A percentile compares a stretch with the other conserved stretches of the same genome.
These are phyloP conservation scores for Fusarium clavum DNA, from an alignment of 2,329 filamentous ascomycete species.

Conservation along the genomic window DNA sequence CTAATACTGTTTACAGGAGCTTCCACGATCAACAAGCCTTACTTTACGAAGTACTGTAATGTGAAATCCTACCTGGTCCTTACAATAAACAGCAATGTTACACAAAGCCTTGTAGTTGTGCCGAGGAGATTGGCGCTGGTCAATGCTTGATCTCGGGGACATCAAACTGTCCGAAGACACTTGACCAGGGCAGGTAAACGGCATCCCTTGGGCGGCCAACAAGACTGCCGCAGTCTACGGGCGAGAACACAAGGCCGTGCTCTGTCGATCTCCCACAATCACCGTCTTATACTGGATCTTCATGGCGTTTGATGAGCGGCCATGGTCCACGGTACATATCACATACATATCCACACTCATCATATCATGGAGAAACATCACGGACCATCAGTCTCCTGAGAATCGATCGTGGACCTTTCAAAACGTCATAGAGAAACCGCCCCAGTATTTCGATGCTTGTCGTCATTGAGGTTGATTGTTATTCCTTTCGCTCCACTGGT, in stretches of 20 bases:
- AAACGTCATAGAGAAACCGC: slow-evolving; percentile 1
- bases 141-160: slow-evolving; percentile 7
- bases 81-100: background rate
- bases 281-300: slow-evolving; percentile 16
- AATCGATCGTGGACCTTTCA: slow-evolving; percentile 2
- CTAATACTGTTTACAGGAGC: background rate
- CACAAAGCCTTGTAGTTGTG: background rate
- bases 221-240: slow-evolving; percentile 6
- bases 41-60: slow-evolving; percentile 7
- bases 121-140: background rate
- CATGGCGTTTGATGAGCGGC: slow-evolving; percentile 13
- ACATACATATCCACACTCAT: slow-evolving; percentile 17
- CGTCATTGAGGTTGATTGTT: background rate
- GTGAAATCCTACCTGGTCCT: background rate
- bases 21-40: background rate
- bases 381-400: slow-evolving; percentile 2
- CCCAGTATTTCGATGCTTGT: background rate
- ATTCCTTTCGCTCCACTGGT: background rate
- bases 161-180: background rate
- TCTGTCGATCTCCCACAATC: slow-evolving; percentile 22
- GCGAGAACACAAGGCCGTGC: slow-evolving; percentile 12
- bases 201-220: slow-evolving; percentile 4
- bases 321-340: slow-evolving; percentile 6
- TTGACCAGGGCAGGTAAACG: background rate
- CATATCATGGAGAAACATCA: slow-evolving; percentile 28